phyloP scores from a whole-genome alignment of 257 asterid species.

The Perilla frutescens region DNA sequence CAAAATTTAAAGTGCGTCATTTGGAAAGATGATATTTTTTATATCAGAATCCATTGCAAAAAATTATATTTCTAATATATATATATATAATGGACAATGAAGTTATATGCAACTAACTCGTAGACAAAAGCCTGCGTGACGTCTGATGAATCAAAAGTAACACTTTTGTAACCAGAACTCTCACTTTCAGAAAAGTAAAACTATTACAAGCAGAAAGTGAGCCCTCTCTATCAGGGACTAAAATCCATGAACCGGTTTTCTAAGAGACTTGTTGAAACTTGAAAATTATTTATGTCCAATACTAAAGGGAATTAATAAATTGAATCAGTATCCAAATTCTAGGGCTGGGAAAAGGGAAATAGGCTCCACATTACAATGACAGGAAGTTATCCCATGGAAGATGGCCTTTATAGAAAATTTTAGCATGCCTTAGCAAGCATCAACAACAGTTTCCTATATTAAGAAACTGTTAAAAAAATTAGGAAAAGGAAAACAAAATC shows the following conservation, averaged over 20 bases:
- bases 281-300: not conserved
- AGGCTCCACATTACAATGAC: not conserved
- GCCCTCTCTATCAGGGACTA: not conserved
- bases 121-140: too few species aligned
- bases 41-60: too few species aligned
- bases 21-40: too few species aligned
- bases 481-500: not conserved
- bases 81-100: too few species aligned
- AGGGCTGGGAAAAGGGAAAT: not conserved
- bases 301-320: not conserved
- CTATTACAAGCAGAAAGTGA: not conserved
- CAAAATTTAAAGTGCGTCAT: too few species aligned
- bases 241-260: too few species aligned
- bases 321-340: not conserved
- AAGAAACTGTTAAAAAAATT: not conserved
- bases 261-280: not conserved
- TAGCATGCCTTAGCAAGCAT: constrained; percentile 8
- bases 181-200: not conserved
- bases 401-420: not conserved
- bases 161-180: not conserved
- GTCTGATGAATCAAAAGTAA: not conserved
- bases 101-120: too few species aligned
- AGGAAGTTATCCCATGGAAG: not conserved
- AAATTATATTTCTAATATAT: too few species aligned
- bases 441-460: not conserved